Conservation (phyloP, 2,329 filamentous ascomycete genomes). For the Ascochyta viciae-villosae region DNA sequence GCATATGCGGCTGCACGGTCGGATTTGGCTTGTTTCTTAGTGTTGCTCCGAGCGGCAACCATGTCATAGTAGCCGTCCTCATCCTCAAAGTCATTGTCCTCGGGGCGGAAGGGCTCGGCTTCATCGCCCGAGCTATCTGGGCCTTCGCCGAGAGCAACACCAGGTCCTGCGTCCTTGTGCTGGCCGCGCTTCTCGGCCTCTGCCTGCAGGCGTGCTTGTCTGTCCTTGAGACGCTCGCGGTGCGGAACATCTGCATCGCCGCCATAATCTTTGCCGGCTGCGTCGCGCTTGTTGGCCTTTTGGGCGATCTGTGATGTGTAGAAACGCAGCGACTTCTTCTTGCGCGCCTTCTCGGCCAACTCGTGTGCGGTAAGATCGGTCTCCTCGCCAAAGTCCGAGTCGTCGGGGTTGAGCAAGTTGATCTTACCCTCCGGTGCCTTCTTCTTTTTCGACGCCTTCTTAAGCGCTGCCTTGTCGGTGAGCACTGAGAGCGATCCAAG, state of each 20-base stretch:
- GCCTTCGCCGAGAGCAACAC: constrained; percentile 70
- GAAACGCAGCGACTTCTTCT: constrained; percentile 93
- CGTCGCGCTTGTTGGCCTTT: constrained; percentile 85
- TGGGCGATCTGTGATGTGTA: constrained; percentile 98
- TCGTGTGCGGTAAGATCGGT: constrained; percentile 77
- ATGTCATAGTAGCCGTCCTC: constrained; percentile 88
- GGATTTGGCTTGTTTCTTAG: constrained; percentile 77
- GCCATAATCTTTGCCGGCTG: constrained; percentile 74
- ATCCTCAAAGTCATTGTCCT: constrained; percentile 55
- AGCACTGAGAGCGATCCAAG: constrained; percentile 75
- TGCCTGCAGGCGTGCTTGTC: constrained; percentile 84
- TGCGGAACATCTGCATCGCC: constrained; percentile 86
- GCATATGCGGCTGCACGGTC: constrained; percentile 66
- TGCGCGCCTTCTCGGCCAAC: constrained; percentile 83
- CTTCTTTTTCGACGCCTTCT: constrained; percentile 57
- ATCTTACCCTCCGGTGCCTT: constrained; percentile 34
- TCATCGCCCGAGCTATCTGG: constrained; percentile 71
- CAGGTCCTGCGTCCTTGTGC: constrained; percentile 59
- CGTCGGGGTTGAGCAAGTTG: constrained; percentile 60
- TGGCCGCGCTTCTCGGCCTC: constrained; percentile 85
- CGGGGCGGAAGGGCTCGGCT: constrained; percentile 54
- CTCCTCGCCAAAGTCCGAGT: constrained; percentile 95
- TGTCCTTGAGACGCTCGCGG: constrained; percentile 84
- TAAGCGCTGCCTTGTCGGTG: constrained; percentile 55
- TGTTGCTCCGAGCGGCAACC: constrained; percentile 71